Evolutionary conservation across 192 early-diverging fungal species (phyloP).

Genomic region (Chytriomyces sp.): DNA sequence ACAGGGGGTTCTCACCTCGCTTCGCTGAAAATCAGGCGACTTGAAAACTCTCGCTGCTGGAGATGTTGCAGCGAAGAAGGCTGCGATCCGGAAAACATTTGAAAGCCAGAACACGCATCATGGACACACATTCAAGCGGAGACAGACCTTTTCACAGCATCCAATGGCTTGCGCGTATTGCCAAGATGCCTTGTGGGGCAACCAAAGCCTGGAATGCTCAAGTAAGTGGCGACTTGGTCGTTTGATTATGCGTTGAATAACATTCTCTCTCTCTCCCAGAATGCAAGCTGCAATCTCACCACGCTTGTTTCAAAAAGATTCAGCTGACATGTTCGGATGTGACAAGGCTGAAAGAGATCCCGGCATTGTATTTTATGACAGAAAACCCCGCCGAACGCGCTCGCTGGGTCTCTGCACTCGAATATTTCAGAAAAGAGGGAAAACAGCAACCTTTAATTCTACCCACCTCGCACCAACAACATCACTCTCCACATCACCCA

Average conservation of each 20-base stretch:
- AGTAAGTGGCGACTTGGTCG: constrained; percentile 32
- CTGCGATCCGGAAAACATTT: constrained; percentile 6
- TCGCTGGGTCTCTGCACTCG: constrained; percentile 53
- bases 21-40: neutral
- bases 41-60: constrained; percentile 1
- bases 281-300: constrained; percentile 33
- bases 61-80: constrained; percentile 21
- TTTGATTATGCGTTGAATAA: neutral
- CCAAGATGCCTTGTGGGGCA: constrained; percentile 57
- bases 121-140: constrained; percentile 52
- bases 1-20: no score
- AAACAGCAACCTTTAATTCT: constrained; percentile 12
- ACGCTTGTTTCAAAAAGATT: constrained; percentile 32
- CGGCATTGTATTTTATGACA: constrained; percentile 55
- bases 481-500: neutral
- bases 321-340: constrained; percentile 46
- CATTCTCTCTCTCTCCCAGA: neutral
- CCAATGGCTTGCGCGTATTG: constrained; percentile 60
- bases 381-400: constrained; percentile 43
- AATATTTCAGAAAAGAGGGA: constrained; percentile 42
- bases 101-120: constrained; percentile 16
- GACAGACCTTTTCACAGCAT: constrained; percentile 48
- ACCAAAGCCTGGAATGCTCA: constrained; percentile 54
- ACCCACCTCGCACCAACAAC: neutral
- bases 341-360: constrained; percentile 5